Evolutionary conservation across 208 protist species (phyloP).

Genomic region (Leptomonas pyrrhocoris): DNA sequence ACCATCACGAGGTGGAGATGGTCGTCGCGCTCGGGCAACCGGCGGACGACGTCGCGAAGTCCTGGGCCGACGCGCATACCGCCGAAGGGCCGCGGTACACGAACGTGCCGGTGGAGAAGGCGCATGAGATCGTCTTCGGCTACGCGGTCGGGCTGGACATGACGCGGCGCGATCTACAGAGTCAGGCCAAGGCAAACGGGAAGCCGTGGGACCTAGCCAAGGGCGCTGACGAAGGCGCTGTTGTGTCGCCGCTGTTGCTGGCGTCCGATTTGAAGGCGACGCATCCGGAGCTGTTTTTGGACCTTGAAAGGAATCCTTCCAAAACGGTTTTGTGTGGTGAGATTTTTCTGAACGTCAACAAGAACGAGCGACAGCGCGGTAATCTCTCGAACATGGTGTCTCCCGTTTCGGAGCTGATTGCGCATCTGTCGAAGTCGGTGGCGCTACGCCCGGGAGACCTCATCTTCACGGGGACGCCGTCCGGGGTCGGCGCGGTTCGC

Average conservation of each 20-base stretch:
- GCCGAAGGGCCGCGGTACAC: constrained; percentile 19
- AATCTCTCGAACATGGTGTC: constrained; percentile 72
- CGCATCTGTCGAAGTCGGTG: constrained; percentile 70
- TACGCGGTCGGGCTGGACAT: constrained; percentile 89
- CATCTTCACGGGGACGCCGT: constrained; percentile 87
- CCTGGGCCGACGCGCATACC: constrained; percentile 9
- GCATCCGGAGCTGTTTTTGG: constrained; percentile 50
- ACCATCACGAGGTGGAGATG: constrained; percentile 88
- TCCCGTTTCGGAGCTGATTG: constrained; percentile 57
- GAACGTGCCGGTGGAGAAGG: constrained; percentile 55
- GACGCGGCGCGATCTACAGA: constrained; percentile 86
- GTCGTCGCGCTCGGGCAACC: constrained; percentile 69
- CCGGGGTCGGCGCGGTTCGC: constrained; percentile 77
- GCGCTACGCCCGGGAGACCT: constrained; percentile 83
- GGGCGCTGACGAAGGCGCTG: constrained; percentile 74
- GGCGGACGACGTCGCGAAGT: background rate
- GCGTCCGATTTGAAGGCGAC: constrained; percentile 33
- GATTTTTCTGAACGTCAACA: constrained; percentile 77
- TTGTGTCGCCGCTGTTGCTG: constrained; percentile 56
- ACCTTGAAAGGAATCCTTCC: constrained; percentile 7
- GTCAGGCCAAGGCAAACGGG: constrained; percentile 66
- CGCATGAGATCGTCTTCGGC: constrained; percentile 62
- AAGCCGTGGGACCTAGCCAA: constrained; percentile 89
- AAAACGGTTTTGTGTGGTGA: constrained; percentile 33
- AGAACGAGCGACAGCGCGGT: constrained; percentile 57